Conservation (phyloP, 2,329 filamentous ascomycete species). For the Stemphylium beticola region DNA sequence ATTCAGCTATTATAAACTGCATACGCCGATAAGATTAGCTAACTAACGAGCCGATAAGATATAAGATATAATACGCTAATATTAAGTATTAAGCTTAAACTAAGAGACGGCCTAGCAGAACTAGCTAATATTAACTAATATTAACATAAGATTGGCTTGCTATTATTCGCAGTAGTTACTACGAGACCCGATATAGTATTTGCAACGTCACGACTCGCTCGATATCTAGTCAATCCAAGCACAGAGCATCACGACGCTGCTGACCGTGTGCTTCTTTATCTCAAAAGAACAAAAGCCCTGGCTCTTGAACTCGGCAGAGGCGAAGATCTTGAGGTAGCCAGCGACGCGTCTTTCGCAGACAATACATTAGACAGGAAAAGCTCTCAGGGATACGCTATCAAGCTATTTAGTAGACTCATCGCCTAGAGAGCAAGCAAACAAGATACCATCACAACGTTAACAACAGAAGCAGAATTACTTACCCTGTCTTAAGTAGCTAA, state of each 20-base stretch:
- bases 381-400: slow-evolving; percentile 16
- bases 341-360: too few species aligned
- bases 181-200: slow-evolving; percentile 15
- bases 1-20: too few species aligned
- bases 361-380: too few species aligned
- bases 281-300: neutral
- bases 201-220: slow-evolving; percentile 6
- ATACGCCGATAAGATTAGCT: neutral
- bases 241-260: neutral
- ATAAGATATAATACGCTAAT: too few species aligned
- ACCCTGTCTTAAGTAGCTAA: slow-evolving; percentile 11
- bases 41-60: too few species aligned
- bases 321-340: too few species aligned
- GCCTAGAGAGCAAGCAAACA: slow-evolving; percentile 8
- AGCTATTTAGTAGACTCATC: slow-evolving; percentile 13
- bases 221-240: neutral
- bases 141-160: neutral
- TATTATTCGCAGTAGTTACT: slow-evolving; percentile 2
- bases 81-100: too few species aligned
- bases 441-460: slow-evolving; percentile 16
- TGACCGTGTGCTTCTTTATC: slow-evolving; percentile 12
- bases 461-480: too few species aligned
- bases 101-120: neutral
- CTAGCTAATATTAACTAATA: neutral
- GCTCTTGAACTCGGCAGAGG: slow-evolving; percentile 4